Base-by-base conservation (phyloP, 2,329 filamentous ascomycete species). In the Venturia aucupariae region DNA sequence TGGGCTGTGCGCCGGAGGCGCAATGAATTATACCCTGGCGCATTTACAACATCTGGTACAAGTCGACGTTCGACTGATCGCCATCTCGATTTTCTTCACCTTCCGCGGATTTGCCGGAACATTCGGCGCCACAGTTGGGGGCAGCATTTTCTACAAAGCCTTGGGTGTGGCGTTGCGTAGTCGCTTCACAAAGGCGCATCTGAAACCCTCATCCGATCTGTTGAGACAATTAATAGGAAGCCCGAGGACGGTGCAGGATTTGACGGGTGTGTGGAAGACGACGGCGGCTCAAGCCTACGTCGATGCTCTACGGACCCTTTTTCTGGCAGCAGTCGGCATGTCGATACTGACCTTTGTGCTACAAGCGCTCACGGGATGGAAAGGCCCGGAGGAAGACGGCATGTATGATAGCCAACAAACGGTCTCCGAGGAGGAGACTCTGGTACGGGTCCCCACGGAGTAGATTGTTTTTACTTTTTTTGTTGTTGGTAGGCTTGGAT, bases 41-140 rank as follows among this genome's bases (percentile, higher is more conserved):
- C 91, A 95, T 70, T 74, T 92, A 5, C 80, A 95, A 4, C 89
- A 94, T 72, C 79, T 93, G 5, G 89, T 87, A 0, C 78, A 79
- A 0, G 79, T 83, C 0, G 80, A 84, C 7, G 84, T 86, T 0
- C 89, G 92, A 70, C 91, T 89, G 70, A 85, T 94, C 61, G 85
- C 88, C 3, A 90, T 88, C 0, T 88, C 89, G 15, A 78, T 96
- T 51, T 76, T 93, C 4, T 85, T 87, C 35, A 95, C 90, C 0
- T 93, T 93, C 75, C 83, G 91, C 4, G 89, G 89, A 5, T 92
- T 94, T 67, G 89, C 89, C 0, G 90, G 90, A 17, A 89, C 86
- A 62, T 94, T 95, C 69, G 90, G 90, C 2, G 88, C 87, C 1
- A 85, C 90, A 0, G 88, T 93, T 60, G 89, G 90, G 2, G 90